Percentiles rank a stretch among this genome's conserved stretches.
Evolutionary conservation across 768 basidiomycete species (phyloP).

Genomic region (Arthromyces matolae): DNA sequence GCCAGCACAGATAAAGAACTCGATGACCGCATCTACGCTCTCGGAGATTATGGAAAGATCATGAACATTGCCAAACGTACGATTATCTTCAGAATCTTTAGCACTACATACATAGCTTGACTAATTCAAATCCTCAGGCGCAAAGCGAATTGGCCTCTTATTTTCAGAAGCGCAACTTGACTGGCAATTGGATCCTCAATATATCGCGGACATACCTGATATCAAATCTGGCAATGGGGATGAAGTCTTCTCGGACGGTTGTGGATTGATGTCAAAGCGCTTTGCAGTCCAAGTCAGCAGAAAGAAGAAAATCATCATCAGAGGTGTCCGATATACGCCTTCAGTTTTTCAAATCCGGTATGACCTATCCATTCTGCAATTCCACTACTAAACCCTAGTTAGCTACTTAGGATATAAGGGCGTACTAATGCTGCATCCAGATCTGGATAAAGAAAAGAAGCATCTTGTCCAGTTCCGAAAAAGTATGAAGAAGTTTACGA

Average conservation of each 20-base stretch:
- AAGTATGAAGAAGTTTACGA: conserved; percentile 69
- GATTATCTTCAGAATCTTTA: conserved; percentile 14
- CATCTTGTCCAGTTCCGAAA: conserved; percentile 55
- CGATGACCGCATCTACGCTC: conserved; percentile 50
- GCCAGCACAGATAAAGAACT: conserved; percentile 55
- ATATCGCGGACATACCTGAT: conserved; percentile 54
- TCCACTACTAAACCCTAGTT: background rate
- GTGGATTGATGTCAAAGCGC: conserved; percentile 55
- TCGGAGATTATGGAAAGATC: conserved; percentile 58
- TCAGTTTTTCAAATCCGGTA: conserved; percentile 64
- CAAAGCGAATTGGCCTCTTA: conserved; percentile 64
- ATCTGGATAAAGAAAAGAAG: conserved; percentile 44
- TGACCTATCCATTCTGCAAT: background rate
- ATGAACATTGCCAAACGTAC: conserved; percentile 64
- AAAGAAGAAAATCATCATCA: conserved; percentile 51
- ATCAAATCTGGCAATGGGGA: conserved; percentile 53
- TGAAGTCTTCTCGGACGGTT: conserved; percentile 65
- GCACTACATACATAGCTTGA: background rate
- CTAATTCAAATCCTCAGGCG: conserved; percentile 42
- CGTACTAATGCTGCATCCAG: conserved; percentile 62
- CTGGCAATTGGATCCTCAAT: conserved; percentile 46
- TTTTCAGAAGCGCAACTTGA: conserved; percentile 65
- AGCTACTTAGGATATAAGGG: conserved; percentile 74
- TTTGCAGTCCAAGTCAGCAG: conserved; percentile 52
- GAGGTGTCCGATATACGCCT: conserved; percentile 55